phyloP scores from a whole-genome alignment of 768 basidiomycete genomes.

The Glaciozyma antarctica region DNA sequence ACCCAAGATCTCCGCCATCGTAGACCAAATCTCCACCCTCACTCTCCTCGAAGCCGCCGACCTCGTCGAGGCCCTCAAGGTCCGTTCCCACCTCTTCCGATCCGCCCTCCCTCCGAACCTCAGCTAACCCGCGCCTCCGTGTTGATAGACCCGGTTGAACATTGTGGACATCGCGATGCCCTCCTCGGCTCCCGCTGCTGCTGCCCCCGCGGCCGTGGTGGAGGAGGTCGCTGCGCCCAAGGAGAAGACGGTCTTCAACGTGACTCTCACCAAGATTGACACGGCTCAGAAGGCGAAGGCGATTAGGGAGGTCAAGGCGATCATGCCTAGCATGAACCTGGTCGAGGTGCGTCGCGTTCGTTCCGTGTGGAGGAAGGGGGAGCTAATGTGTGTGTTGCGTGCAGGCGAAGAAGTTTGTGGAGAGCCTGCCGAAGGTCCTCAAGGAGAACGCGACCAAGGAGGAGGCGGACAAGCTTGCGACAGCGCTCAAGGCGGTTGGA shows the following conservation, averaged over 20 bases:
- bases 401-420: slow-evolving; percentile 98
- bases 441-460: slow-evolving; percentile 95
- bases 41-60: slow-evolving; percentile 91
- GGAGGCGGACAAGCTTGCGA: slow-evolving; percentile 92
- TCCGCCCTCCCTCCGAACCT: background rate
- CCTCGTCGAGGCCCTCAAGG: slow-evolving; percentile 84
- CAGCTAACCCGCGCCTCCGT: background rate
- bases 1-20: slow-evolving; percentile 66
- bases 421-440: slow-evolving; percentile 79
- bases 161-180: slow-evolving; percentile 97
- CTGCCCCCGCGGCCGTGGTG: slow-evolving; percentile 50
- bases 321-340: slow-evolving; percentile 89
- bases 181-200: slow-evolving; percentile 43
- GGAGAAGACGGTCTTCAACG: slow-evolving; percentile 96
- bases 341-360: slow-evolving; percentile 65
- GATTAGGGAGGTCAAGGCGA: slow-evolving; percentile 91
- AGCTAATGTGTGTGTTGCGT: background rate
- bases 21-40: slow-evolving; percentile 81
- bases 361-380: background rate
- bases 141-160: slow-evolving; percentile 67
- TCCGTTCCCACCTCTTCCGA: slow-evolving; percentile 36
- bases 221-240: slow-evolving; percentile 66
- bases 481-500: slow-evolving; percentile 78
- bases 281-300: slow-evolving; percentile 87
- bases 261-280: slow-evolving; percentile 90